Conservation (phyloP, 116 monocot species). For the Phalaenopsis hybrid region DNA sequence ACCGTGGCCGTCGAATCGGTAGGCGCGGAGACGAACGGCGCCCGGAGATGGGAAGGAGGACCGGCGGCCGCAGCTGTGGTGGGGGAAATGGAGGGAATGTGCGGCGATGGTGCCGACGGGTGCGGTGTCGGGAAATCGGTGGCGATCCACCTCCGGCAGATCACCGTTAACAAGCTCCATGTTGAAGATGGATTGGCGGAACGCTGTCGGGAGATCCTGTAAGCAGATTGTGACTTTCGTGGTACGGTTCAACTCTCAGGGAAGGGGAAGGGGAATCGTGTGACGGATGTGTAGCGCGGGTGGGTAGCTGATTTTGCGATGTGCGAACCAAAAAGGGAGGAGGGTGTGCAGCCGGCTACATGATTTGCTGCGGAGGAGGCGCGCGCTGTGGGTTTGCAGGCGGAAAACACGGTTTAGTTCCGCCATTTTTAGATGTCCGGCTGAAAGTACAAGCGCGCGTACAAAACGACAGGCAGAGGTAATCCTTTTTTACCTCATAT, state of each 20-base stretch:
- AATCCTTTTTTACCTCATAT: no score
- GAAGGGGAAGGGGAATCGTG: background rate
- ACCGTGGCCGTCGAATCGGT: conserved; percentile 62
- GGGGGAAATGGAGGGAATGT: background rate
- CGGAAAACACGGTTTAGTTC: no score
- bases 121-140: background rate
- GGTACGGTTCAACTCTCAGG: no score
- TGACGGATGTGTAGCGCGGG: background rate
- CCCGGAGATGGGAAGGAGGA: background rate
- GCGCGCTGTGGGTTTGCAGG: no score
- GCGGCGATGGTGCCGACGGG: background rate
- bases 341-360: no score
- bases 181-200: background rate
- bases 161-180: background rate
- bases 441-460: no score
- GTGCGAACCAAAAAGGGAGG: background rate
- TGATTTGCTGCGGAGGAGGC: no score
- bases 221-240: background rate
- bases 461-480: no score
- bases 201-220: background rate
- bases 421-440: no score
- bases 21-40: conserved; percentile 26
- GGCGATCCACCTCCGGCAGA: background rate
- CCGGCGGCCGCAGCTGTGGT: background rate
- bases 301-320: background rate